Evolutionary conservation across 768 basidiomycete species (phyloP).

Genomic region (Russula abietina): DNA sequence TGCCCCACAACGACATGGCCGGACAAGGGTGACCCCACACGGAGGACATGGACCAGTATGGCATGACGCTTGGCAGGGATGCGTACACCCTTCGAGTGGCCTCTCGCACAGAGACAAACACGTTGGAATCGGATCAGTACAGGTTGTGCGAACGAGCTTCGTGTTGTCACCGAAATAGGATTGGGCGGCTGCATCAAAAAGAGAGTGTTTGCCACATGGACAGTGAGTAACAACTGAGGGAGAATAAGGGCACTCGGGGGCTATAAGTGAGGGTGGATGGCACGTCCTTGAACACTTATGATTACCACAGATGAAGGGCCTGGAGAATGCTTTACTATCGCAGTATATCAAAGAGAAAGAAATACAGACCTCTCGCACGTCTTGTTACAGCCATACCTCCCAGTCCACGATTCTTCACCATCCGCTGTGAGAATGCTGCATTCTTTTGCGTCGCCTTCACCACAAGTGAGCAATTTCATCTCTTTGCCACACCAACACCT

Average conservation of each 20-base stretch:
- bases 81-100: conserved; percentile 58
- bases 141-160: conserved; percentile 37
- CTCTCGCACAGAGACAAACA: conserved; percentile 68
- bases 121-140: conserved; percentile 74
- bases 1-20: conserved; percentile 84
- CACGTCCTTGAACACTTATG: conserved; percentile 73
- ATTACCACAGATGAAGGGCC: conserved; percentile 66
- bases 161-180: conserved; percentile 37
- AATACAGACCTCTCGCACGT: conserved; percentile 50
- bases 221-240: conserved; percentile 65
- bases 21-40: conserved; percentile 59
- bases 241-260: conserved; percentile 65
- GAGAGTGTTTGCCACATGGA: conserved; percentile 69
- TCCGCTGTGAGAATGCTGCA: conserved; percentile 36
- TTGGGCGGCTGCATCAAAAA: conserved; percentile 35
- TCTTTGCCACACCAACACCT: conserved; percentile 81
- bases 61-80: conserved; percentile 64
- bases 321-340: conserved; percentile 27
- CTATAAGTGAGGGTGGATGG: conserved; percentile 60
- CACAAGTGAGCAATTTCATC: conserved; percentile 55
- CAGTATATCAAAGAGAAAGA: conserved; percentile 1
- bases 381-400: conserved; percentile 55
- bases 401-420: conserved; percentile 53
- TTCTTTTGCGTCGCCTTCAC: conserved; percentile 45
- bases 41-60: conserved; percentile 79